Evolutionary conservation across 176 grass and related monocot species (phyloP).

Genomic region (Miscanthus lutarioriparius): DNA sequence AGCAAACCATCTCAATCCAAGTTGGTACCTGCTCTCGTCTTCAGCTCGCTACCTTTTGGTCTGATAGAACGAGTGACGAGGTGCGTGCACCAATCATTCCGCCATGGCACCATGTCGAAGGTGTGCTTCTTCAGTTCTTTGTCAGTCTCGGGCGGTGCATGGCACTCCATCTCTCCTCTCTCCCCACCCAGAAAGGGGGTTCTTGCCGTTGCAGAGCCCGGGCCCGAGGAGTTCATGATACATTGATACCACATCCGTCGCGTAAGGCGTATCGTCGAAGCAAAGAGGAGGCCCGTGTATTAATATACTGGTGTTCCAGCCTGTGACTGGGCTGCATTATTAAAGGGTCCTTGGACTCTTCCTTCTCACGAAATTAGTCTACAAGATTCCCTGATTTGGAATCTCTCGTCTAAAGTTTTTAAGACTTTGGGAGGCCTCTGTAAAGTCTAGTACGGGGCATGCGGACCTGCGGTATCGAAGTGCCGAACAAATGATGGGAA

Average conservation of each 20-base stretch:
- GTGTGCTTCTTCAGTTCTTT: not conserved
- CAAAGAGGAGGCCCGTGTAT: not conserved
- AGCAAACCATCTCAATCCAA: not conserved
- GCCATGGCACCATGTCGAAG: not conserved
- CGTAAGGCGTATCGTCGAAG: slow-evolving; percentile 23
- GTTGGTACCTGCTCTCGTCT: not conserved
- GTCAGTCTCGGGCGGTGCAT: not conserved
- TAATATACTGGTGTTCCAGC: not conserved
- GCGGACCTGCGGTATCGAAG: not conserved
- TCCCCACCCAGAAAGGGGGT: too few relatives aligned
- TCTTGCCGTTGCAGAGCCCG: not conserved
- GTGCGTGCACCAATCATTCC: not conserved
- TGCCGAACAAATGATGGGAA: not conserved
- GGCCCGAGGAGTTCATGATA: slow-evolving; percentile 8
- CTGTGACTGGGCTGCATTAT: slow-evolving; percentile 16
- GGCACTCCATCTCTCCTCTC: not conserved
- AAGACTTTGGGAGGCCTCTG: not conserved
- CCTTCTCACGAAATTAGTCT: not conserved
- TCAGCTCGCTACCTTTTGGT: not conserved
- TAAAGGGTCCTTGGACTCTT: not conserved
- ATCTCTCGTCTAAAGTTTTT: not conserved
- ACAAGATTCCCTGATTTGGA: not conserved
- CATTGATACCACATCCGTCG: not conserved
- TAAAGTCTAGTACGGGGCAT: not conserved
- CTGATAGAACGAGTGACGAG: not conserved